Evolutionary conservation across 129 eudicot species (phyloP).

Genomic region (Mikania micrantha): DNA sequence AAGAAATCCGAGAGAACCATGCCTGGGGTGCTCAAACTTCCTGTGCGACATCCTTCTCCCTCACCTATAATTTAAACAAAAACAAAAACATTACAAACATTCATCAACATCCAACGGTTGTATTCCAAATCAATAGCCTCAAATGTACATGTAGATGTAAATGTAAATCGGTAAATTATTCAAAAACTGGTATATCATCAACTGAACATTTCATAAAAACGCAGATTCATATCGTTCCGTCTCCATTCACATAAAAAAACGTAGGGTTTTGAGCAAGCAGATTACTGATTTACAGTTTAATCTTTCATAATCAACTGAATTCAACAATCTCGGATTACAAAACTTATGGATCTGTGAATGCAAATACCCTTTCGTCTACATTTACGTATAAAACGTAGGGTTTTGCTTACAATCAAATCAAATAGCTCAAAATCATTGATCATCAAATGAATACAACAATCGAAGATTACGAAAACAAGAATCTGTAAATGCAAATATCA

Average conservation of each 20-base stretch:
- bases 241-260: background rate
- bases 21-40: conserved; percentile 54
- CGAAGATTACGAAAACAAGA: background rate
- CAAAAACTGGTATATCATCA: background rate
- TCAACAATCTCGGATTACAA: background rate
- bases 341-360: background rate
- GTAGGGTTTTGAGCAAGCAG: background rate
- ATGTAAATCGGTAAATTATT: background rate
- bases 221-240: background rate
- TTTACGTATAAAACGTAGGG: background rate
- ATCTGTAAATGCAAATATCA: background rate
- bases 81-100: background rate
- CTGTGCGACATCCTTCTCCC: conserved; percentile 47
- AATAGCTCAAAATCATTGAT: background rate
- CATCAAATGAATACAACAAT: background rate
- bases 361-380: background rate
- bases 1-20: conserved; percentile 50
- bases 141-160: background rate
- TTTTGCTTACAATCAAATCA: background rate
- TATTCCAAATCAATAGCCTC: background rate
- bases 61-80: background rate
- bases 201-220: background rate
- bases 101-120: background rate
- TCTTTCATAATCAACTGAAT: background rate
- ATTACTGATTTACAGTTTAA: background rate